A percentile compares a stretch with the other conserved stretches of the same genome.
phyloP scores from a whole-genome alignment of 495 filamentous ascomycete genomes.

The Neurospora tetraspora region DNA sequence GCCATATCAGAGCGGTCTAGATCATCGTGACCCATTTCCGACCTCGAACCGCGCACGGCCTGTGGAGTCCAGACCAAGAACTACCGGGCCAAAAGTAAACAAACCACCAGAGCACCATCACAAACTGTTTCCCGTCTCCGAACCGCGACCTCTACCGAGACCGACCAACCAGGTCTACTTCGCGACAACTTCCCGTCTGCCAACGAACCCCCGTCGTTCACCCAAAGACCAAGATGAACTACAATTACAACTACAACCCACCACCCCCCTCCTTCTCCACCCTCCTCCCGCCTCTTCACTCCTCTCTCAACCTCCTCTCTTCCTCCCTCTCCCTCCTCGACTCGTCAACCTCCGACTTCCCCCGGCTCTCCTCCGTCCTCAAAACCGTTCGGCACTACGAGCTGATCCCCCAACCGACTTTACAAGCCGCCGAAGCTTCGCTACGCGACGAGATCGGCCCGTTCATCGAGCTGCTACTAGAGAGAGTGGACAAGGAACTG shows the following conservation, averaged over 20 bases:
- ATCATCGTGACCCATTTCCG: not conserved
- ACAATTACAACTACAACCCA: not conserved
- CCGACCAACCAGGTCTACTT: not conserved
- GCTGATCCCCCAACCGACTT: conserved; percentile 39
- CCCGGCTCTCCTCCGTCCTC: conserved; percentile 33
- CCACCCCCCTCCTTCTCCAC: not conserved
- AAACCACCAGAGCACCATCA: not conserved
- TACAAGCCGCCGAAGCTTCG: conserved; percentile 37
- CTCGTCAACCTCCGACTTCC: conserved; percentile 39
- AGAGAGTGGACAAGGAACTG: conserved; percentile 37
- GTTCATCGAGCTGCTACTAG: conserved; percentile 33
- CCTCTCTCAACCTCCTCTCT: not conserved
- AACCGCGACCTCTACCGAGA: not conserved
- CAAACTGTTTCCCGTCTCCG: not conserved
- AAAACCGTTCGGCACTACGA: conserved; percentile 45
- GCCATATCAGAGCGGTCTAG: not conserved
- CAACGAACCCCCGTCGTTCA: not conserved
- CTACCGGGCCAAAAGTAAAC: not conserved
- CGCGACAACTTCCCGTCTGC: not conserved
- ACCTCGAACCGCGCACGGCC: too few species aligned
- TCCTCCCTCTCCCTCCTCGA: conserved; percentile 41
- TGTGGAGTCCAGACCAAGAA: too few species aligned
- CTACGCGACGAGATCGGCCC: conserved; percentile 42
- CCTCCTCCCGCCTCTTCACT: not conserved
- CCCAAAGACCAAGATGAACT: not conserved